These are phyloP conservation scores for Epichloe elymi DNA, from an alignment of 2,329 filamentous ascomycete genomes.

Conservation along the genomic window DNA sequence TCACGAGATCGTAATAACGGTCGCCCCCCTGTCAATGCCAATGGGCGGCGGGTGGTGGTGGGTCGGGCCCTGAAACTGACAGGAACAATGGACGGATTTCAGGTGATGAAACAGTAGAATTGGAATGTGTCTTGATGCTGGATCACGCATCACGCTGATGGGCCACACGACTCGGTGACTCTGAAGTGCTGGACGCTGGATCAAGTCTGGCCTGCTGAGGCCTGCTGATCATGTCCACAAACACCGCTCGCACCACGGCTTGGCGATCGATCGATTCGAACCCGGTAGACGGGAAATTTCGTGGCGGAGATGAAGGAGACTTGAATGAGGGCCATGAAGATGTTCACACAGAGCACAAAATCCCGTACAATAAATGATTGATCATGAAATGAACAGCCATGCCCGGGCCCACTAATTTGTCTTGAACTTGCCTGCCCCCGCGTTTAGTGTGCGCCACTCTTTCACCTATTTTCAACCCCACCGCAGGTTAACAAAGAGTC, in stretches of 20 bases:
- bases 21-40: too few species aligned
- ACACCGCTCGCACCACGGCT: neutral
- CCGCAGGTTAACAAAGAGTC: too few species aligned
- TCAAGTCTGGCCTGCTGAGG: neutral
- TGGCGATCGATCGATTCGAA: neutral
- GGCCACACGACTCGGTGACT: neutral
- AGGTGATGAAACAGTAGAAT: too few species aligned
- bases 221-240: too few species aligned
- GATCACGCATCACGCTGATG: neutral
- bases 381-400: neutral
- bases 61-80: too few species aligned
- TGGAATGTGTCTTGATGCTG: neutral
- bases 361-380: neutral
- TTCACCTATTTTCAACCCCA: neutral
- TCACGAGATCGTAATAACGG: too few species aligned
- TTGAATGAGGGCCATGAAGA: too few species aligned
- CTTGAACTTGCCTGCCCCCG: neutral
- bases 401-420: neutral
- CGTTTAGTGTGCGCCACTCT: neutral
- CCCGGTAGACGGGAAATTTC: neutral
- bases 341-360: too few species aligned
- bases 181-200: neutral
- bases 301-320: too few species aligned
- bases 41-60: too few species aligned
- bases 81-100: too few species aligned